Base-by-base conservation (phyloP, 2,329 filamentous ascomycete genomes). In the Diaporthe capsici region DNA sequence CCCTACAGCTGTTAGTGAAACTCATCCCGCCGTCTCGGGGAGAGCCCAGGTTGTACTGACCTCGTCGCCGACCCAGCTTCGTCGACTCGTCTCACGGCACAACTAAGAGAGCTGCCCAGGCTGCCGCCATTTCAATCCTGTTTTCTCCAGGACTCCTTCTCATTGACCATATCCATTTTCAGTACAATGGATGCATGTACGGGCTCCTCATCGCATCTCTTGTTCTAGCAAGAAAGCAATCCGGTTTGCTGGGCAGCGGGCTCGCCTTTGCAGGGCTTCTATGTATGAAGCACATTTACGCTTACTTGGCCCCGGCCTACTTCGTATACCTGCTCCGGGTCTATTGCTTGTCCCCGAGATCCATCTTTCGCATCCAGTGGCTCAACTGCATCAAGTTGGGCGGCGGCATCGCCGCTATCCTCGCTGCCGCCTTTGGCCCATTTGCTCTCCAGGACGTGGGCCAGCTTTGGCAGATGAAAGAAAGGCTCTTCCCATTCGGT, bases 101-200 rank as follows among this genome's bases (percentile, higher is more conserved):
- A 10, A 90, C 91, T n/a, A 95, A 92, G 81, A 92, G 92, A 60
- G 92, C 94, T 65, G 94, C 95, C 15, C 95, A 98, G 82, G 95
- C 94, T 34, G 94, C 94, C 63, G 95, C 96, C 34, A 88, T 98
- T 74, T 98, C 96, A 1, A 92, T 99, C 76, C 87, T 98, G 4
- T 90, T 98, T 17, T 98, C 96, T 0, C 97, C 97, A 0, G 97
- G 96, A 2, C 90, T 99, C 49, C 88, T 99, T 76, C 97, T 99
- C 82, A 98, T 99, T 83, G 97, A 99, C 82, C 97, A 99, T 83
- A 96, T 98, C 78, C 96, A 98, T 84, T 99, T 99, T 84, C 97
- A 99, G 87, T 99, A 99, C 87, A 99, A 99, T 86, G 96, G 97
- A 55, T 95, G 96, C 85, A 92, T 99, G 85, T 99, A 98, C 83